These are phyloP conservation scores for Cyclostephanos invisitatus DNA, from an alignment of 108 stramenopile species.

Conservation along the genomic window DNA sequence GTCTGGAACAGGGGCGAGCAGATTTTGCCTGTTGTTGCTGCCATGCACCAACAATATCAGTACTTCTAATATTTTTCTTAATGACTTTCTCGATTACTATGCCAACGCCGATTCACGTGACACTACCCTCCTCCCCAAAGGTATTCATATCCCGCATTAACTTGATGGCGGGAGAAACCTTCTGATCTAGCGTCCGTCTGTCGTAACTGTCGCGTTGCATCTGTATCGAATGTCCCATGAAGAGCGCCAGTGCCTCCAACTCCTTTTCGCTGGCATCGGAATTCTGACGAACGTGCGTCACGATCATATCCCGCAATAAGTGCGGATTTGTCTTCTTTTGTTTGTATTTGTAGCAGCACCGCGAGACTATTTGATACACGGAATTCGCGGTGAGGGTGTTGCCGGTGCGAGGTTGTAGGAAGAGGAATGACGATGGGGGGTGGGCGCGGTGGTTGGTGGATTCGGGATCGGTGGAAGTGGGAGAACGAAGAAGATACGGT, in stretches of 20 bases:
- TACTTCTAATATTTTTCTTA: no score
- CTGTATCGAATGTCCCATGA: constrained; percentile 83
- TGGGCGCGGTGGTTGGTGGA: constrained; percentile 13
- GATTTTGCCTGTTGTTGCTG: no score
- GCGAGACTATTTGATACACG: constrained; percentile 70
- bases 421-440: constrained; percentile 41
- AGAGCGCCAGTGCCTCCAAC: constrained; percentile 82
- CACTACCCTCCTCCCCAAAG: not conserved
- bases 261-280: constrained; percentile 82
- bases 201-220: constrained; percentile 90
- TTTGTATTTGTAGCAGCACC: constrained; percentile 74
- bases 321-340: constrained; percentile 85
- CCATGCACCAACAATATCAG: no score
- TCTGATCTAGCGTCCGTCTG: constrained; percentile 73
- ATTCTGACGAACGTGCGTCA: constrained; percentile 80
- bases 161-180: constrained; percentile 79
- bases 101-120: no score
- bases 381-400: constrained; percentile 75
- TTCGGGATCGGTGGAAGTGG: not conserved
- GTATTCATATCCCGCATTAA: constrained; percentile 55
- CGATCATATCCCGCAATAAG: constrained; percentile 81
- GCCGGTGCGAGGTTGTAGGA: constrained; percentile 77
- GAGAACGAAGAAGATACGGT: constrained; percentile 53
- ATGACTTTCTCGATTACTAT: no score
- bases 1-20: no score